phyloP scores from a whole-genome alignment of 2,329 filamentous ascomycete genomes.

The Fusarium pseudonygamai region DNA sequence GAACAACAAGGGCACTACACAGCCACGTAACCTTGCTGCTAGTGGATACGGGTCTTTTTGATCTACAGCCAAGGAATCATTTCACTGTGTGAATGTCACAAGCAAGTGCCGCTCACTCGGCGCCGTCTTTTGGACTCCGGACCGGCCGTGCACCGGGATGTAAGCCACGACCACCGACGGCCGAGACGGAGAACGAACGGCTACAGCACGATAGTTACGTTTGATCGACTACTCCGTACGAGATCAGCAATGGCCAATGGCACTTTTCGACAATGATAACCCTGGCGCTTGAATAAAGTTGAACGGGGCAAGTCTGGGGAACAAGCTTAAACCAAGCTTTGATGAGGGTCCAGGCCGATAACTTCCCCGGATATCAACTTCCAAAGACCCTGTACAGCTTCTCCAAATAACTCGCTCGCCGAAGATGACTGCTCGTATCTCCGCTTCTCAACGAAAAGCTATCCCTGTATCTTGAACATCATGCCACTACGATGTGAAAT shows the following conservation, averaged over 20 bases:
- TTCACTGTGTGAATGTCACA: constrained; percentile 24
- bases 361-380: constrained; percentile 5
- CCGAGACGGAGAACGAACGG: constrained; percentile 19
- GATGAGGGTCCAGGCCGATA: constrained; percentile 7
- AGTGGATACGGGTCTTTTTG: constrained; percentile 7
- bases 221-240: neutral
- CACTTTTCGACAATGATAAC: neutral
- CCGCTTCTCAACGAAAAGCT: neutral
- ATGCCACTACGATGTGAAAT: constrained; percentile 1
- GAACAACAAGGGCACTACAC: constrained; percentile 6
- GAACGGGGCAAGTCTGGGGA: constrained; percentile 11
- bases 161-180: constrained; percentile 15
- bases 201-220: neutral
- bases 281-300: neutral
- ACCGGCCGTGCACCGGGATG: constrained; percentile 17
- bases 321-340: constrained; percentile 1
- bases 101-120: constrained; percentile 24
- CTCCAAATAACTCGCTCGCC: constrained; percentile 16
- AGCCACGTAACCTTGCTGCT: constrained; percentile 25
- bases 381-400: neutral
- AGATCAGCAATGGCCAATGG: neutral
- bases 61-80: constrained; percentile 23
- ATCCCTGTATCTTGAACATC: neutral
- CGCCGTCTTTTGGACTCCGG: constrained; percentile 33
- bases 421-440: constrained; percentile 31